Evolutionary conservation across 208 protist genomes (phyloP).

Genomic region (Naegleria lovaniensis): DNA sequence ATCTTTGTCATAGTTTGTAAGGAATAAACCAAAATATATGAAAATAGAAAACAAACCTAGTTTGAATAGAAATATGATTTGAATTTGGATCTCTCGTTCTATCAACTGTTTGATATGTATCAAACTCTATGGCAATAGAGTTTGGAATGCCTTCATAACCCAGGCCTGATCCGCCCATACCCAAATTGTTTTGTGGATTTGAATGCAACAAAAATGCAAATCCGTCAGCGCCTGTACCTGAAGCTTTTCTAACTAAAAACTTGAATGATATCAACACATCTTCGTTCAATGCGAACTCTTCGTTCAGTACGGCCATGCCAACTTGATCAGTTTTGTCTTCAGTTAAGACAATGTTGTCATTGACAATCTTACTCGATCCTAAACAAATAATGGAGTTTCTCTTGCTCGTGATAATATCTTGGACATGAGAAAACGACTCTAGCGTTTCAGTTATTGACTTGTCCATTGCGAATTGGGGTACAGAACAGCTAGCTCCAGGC

Average conservation of each 20-base stretch:
- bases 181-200: not conserved
- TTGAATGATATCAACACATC: not conserved
- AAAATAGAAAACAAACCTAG: not conserved
- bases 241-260: not conserved
- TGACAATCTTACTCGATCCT: not conserved
- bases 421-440: not conserved
- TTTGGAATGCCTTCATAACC: slow-evolving; percentile 15
- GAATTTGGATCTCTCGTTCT: not conserved
- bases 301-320: not conserved
- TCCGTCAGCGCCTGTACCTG: not conserved
- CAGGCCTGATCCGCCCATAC: not conserved
- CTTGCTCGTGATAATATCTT: not conserved
- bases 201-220: not conserved
- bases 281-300: not conserved
- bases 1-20: no score
- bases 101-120: not conserved
- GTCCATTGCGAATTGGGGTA: not conserved
- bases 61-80: slow-evolving; percentile 7
- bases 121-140: not conserved
- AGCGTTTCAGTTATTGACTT: not conserved
- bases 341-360: not conserved
- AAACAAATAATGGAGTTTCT: not conserved
- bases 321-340: not conserved
- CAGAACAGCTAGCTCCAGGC: not conserved
- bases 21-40: no score